Conservation (phyloP, 2,329 filamentous ascomycete genomes). For the Aureobasidium leucospermi region DNA sequence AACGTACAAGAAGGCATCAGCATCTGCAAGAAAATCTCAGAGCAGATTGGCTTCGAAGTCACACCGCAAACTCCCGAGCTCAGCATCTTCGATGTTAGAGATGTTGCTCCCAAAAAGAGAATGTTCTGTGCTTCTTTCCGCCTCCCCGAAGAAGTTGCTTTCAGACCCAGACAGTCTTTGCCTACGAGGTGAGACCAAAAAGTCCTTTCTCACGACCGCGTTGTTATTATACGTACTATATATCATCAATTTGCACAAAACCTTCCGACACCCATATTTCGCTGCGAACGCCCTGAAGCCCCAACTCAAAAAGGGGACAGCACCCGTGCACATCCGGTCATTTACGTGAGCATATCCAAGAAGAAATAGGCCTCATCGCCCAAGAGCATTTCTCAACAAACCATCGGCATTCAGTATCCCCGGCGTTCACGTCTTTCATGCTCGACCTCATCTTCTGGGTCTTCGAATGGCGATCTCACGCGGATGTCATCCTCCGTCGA, state of each 20-base stretch:
- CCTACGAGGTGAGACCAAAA: not conserved
- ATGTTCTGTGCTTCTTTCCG: slow-evolving; percentile 97
- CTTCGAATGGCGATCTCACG: slow-evolving; percentile 7
- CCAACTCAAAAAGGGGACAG: too few relatives aligned
- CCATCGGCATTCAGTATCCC: not conserved
- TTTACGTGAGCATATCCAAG: not conserved
- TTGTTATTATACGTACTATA: slow-evolving; percentile 7
- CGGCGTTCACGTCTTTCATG: not conserved
- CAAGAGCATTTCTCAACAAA: too few relatives aligned
- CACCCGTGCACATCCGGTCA: not conserved
- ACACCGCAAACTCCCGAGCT: slow-evolving; percentile 51
- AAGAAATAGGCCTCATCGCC: not conserved
- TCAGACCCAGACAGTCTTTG: slow-evolving; percentile 38
- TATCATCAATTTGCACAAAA: not conserved
- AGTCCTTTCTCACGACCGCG: not conserved
- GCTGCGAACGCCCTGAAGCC: not conserved
- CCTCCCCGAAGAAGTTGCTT: slow-evolving; percentile 74
- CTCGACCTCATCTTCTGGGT: not conserved
- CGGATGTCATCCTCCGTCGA: not conserved
- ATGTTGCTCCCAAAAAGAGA: slow-evolving; percentile 86
- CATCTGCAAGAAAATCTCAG: slow-evolving; percentile 60
- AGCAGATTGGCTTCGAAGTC: slow-evolving; percentile 53
- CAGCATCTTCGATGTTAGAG: slow-evolving; percentile 59
- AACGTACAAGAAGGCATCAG: slow-evolving; percentile 53
- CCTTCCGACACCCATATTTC: not conserved